Evolutionary conservation across 768 basidiomycete species (phyloP).

Genomic region (Agrocybe pediades): DNA sequence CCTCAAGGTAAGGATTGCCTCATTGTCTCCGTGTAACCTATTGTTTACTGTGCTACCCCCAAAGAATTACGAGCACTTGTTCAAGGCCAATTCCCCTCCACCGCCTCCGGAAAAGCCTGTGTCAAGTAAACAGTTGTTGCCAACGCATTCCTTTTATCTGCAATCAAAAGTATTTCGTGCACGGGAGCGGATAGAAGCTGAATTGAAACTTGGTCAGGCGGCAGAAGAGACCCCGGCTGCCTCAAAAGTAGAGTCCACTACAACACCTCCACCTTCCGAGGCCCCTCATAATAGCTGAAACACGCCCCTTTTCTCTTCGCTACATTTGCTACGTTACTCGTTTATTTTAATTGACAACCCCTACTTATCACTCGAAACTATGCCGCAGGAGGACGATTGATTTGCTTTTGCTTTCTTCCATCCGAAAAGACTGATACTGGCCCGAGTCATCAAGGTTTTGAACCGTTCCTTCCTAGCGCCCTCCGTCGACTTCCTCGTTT

Average conservation of each 20-base stretch:
- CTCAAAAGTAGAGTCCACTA: slow-evolving; percentile 11
- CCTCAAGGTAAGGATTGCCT: slow-evolving; percentile 55
- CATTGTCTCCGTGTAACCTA: neutral
- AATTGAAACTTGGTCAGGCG: slow-evolving; percentile 42
- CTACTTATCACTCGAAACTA: slow-evolving; percentile 5
- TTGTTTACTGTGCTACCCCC: slow-evolving; percentile 8
- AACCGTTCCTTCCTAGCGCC: slow-evolving; percentile 21
- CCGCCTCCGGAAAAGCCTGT: slow-evolving; percentile 51
- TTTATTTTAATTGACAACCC: slow-evolving; percentile 19
- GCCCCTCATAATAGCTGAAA: slow-evolving; percentile 4
- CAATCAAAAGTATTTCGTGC: slow-evolving; percentile 98
- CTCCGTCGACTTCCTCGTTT: slow-evolving; percentile 8
- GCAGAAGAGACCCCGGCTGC: slow-evolving; percentile 12
- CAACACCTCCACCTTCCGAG: slow-evolving; percentile 19
- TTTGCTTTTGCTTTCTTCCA: slow-evolving; percentile 24
- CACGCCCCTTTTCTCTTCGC: neutral
- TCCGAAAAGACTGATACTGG: slow-evolving; percentile 23
- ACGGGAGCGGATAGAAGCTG: slow-evolving; percentile 92
- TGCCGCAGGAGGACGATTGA: neutral
- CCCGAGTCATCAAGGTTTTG: slow-evolving; percentile 23
- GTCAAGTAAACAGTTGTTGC: slow-evolving; percentile 43
- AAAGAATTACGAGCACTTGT: slow-evolving; percentile 91
- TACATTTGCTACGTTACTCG: slow-evolving; percentile 14
- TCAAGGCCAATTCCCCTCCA: slow-evolving; percentile 85
- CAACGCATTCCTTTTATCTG: slow-evolving; percentile 82